These are phyloP conservation scores for Leccinum variicolor DNA, from an alignment of 768 basidiomycete genomes.

Conservation along the genomic window DNA sequence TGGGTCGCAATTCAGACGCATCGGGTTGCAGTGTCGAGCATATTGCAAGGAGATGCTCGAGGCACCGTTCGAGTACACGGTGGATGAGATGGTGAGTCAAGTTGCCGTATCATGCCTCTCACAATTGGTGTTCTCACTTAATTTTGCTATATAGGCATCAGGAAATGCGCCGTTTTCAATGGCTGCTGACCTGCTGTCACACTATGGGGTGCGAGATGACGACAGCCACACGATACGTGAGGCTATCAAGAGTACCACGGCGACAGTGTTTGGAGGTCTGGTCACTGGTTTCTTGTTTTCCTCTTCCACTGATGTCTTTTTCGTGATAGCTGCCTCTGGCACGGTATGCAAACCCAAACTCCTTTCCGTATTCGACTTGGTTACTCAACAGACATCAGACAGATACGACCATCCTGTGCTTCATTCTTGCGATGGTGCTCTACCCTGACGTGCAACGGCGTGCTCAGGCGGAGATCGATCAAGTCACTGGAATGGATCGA, in stretches of 20 bases:
- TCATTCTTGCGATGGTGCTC: conserved; percentile 27
- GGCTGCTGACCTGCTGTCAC: not conserved
- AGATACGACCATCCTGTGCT: conserved; percentile 7
- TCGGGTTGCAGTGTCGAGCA: conserved; percentile 9
- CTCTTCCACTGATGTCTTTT: not conserved
- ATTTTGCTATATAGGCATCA: not conserved
- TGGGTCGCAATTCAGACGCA: conserved; percentile 1
- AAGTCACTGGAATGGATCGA: conserved; percentile 16
- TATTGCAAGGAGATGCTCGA: conserved; percentile 19
- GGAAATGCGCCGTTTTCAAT: conserved; percentile 1
- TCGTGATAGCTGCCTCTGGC: not conserved
- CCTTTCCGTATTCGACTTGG: not conserved
- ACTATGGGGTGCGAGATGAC: not conserved
- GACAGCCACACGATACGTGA: not conserved
- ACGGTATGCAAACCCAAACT: not conserved
- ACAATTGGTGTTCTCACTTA: not conserved
- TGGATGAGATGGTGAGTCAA: not conserved
- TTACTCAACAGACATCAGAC: conserved; percentile 5
- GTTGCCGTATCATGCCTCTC: not conserved
- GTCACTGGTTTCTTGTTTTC: not conserved
- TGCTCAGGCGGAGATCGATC: conserved; percentile 27
- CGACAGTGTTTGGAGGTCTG: conserved; percentile 5
- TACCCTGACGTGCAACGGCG: conserved; percentile 26
- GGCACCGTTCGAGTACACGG: not conserved
- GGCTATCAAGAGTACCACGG: not conserved